A percentile compares a stretch with the other conserved stretches of the same genome.
Conservation (phyloP, 805 yeast genomes). For the Kluyveromyces dobzhanskii region DNA sequence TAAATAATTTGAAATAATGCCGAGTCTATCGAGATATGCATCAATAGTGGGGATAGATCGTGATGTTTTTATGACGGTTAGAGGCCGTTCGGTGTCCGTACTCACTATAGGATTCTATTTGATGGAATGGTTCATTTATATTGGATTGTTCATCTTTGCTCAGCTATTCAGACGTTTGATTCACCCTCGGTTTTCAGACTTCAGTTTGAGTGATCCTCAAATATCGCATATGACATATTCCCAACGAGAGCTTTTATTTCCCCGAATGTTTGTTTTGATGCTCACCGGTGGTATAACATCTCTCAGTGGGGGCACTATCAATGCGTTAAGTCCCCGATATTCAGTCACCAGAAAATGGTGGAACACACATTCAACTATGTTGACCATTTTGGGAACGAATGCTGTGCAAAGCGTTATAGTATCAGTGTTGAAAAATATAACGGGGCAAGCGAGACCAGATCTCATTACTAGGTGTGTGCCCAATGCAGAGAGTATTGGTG, state of each 20-base stretch:
- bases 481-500: not conserved
- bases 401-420: conserved; percentile 5
- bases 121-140: conserved; percentile 6
- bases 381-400: conserved; percentile 6
- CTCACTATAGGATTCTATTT: conserved; percentile 4
- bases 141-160: not conserved
- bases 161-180: conserved; percentile 3
- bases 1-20: not conserved
- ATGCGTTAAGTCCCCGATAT: conserved; percentile 1
- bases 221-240: conserved; percentile 4
- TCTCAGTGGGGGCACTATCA: not conserved
- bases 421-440: conserved; percentile 4
- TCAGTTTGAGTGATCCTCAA: conserved; percentile 4
- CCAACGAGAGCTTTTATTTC: conserved; percentile 5
- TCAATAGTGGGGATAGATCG: not conserved
- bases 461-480: conserved; percentile 5
- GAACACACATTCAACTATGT: conserved; percentile 5
- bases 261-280: conserved; percentile 1
- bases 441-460: conserved; percentile 7
- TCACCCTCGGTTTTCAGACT: conserved; percentile 7
- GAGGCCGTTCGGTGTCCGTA: conserved; percentile 4
- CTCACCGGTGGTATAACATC: conserved; percentile 1
- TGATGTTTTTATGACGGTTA: conserved; percentile 4
- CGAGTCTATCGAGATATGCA: not conserved
- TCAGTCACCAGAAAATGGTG: conserved; percentile 4